Conservation (phyloP, 768 basidiomycete species). For the Rhodotorula paludigena region DNA sequence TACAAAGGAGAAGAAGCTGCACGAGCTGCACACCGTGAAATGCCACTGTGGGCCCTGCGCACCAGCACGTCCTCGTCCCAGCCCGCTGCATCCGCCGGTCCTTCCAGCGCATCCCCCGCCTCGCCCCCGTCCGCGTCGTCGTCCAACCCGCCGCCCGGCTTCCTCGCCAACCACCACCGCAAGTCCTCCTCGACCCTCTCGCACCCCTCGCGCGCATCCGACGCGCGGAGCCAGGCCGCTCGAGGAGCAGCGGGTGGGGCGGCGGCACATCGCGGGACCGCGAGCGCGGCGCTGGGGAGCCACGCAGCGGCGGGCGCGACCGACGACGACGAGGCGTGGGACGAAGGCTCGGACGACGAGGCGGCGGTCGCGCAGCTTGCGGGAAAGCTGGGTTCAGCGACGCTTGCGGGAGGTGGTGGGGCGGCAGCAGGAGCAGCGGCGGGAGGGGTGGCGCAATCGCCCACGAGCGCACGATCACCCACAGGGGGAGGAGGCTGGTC, state of each 20-base stretch:
- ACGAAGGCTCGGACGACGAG: slow-evolving; percentile 31
- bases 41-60: too few species aligned
- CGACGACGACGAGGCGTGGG: slow-evolving; percentile 33
- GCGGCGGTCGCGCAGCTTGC: neutral
- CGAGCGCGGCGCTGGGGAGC: too few species aligned
- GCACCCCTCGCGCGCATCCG: neutral
- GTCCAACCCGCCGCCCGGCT: neutral
- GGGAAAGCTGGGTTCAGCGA: too few species aligned
- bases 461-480: too few species aligned
- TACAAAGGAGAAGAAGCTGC: too few species aligned
- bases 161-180: slow-evolving; percentile 22
- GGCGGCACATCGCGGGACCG: too few species aligned
- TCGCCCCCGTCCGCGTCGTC: neutral
- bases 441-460: too few species aligned
- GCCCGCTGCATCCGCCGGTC: neutral
- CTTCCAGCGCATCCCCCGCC: neutral
- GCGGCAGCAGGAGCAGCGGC: neutral
- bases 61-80: neutral
- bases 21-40: too few species aligned
- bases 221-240: neutral
- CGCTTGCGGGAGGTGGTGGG: too few species aligned
- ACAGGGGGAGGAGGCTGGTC: too few species aligned
- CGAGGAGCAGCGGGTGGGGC: neutral
- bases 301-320: too few species aligned
- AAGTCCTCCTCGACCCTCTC: neutral